Evolutionary conservation across 2,329 filamentous ascomycete species (phyloP), one percentile per base, ranked within the genome.

Genomic region (Blastomyces emzantsi): DNA sequence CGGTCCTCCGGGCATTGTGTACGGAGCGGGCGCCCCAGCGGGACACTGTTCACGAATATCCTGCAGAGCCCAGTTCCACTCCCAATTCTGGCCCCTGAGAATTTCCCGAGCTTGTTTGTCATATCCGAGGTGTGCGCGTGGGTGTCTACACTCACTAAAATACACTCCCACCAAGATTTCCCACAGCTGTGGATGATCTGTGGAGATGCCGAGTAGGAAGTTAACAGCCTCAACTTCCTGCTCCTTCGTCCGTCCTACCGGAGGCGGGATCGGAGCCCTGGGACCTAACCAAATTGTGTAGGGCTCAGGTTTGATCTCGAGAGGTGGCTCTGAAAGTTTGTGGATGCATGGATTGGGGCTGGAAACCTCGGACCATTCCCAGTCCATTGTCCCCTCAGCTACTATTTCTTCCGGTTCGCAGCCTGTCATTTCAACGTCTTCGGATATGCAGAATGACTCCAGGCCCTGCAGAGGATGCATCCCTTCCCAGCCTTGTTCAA

Each of bases 111-210:
- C 56, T 30, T 60, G n/a, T 11, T 19, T 7, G 28, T 52, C 45
- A 6, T 45, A 33, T 33, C 61, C 36, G 33, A 65, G 61, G 41
- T 57, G 51, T 49, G 36, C 60, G 22, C 52, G 41, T 39, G 64
- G 51, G 43, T 65, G 54, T 36, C 64, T 41, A 3, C 54, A 55
- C 60, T 64, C 60, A 11, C 58, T 25, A 39, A 64, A 64, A 49
- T 62, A 64, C 47, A 62, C 28, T 11, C 64, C 64, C 51, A 58
- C 57, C 39, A 63, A 36, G 19, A 30, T 54, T 39, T 63, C 64
- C 58, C 64, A 63, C 41, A 57, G n/a, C 2, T 25, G 39, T 11
- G 61, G 64, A 19, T 45, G 49, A n/a, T 28, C 45, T 51, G 13
- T 57, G 41, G 64, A 62, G 13, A 65, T 25, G 19, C 59, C 36